Conservation (phyloP, 331 rosid species). For the Stylosanthes scabra region DNA sequence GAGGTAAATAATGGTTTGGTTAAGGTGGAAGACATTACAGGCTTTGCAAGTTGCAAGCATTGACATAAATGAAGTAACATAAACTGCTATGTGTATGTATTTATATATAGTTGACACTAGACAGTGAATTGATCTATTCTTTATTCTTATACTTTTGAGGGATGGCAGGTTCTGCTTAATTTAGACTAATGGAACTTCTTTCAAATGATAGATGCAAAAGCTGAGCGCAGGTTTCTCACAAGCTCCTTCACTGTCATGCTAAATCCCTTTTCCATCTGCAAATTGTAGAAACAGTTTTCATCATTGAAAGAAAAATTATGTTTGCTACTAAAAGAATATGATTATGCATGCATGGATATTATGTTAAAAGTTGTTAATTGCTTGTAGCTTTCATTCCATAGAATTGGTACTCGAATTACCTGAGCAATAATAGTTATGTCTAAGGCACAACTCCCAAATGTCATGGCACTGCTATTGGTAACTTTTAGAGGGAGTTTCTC, state of each 20-base stretch:
- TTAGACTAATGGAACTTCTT: constrained; percentile 7
- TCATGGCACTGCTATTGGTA: constrained; percentile 69
- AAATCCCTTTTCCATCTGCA: constrained; percentile 83
- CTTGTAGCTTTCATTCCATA: neutral
- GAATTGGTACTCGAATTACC: constrained; percentile 47
- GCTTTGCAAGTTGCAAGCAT: constrained; percentile 47
- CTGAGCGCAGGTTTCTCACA: constrained; percentile 71
- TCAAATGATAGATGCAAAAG: constrained; percentile 61
- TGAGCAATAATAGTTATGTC: constrained; percentile 82
- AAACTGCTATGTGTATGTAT: constrained; percentile 13
- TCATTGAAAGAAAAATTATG: neutral
- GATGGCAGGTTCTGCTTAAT: too few relatives aligned
- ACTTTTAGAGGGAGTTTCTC: constrained; percentile 72
- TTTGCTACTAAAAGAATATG: neutral
- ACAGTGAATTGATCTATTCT: constrained; percentile 23
- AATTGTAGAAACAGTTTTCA: constrained; percentile 19
- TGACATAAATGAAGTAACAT: constrained; percentile 25
- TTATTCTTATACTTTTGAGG: constrained; percentile 42
- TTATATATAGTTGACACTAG: constrained; percentile 24
- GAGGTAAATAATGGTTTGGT: constrained; percentile 46
- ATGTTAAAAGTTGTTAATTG: neutral
- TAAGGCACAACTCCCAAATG: constrained; percentile 76
- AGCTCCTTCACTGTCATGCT: constrained; percentile 71
- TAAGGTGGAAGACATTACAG: constrained; percentile 48
- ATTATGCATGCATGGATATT: neutral